These are phyloP conservation scores for Neofusicoccum laricinum DNA, from an alignment of 2,329 filamentous ascomycete species.

Conservation along the genomic window DNA sequence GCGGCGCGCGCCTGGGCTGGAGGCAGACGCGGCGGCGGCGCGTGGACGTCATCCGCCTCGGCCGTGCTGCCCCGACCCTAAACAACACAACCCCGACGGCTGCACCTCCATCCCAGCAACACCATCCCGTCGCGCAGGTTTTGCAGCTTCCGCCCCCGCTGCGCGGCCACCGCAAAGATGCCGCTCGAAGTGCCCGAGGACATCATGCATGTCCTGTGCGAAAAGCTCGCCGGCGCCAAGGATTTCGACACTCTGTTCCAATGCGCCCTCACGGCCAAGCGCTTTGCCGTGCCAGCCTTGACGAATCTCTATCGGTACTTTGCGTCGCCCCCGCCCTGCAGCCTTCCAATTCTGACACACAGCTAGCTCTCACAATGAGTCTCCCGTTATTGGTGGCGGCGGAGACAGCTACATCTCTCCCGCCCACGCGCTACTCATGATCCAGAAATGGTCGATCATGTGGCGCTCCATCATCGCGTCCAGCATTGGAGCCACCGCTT, in stretches of 20 bases:
- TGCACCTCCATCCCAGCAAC: constrained; percentile 16
- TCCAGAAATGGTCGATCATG: constrained; percentile 59
- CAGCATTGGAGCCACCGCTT: constrained; percentile 59
- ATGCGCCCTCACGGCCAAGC: constrained; percentile 55
- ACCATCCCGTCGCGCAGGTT: background rate
- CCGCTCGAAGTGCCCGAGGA: constrained; percentile 51
- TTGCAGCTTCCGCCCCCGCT: background rate
- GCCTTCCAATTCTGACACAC: background rate
- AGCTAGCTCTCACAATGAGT: constrained; percentile 41
- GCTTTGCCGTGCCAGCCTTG: constrained; percentile 58
- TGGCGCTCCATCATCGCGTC: constrained; percentile 70
- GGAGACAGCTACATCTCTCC: constrained; percentile 40
- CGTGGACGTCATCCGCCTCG: constrained; percentile 11
- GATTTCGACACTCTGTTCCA: constrained; percentile 62
- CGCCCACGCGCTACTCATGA: constrained; percentile 45
- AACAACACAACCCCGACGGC: constrained; percentile 16
- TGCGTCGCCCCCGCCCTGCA: background rate
- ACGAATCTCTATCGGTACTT: constrained; percentile 62
- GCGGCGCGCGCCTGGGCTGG: background rate
- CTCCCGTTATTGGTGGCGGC: constrained; percentile 38
- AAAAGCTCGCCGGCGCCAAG: constrained; percentile 53
- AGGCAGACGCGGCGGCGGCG: background rate
- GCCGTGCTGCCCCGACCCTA: background rate
- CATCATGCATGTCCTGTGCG: constrained; percentile 59
- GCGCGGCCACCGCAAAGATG: background rate